These are phyloP conservation scores for Auriscalpium microsporum DNA, from an alignment of 768 basidiomycete species.

Conservation along the genomic window DNA sequence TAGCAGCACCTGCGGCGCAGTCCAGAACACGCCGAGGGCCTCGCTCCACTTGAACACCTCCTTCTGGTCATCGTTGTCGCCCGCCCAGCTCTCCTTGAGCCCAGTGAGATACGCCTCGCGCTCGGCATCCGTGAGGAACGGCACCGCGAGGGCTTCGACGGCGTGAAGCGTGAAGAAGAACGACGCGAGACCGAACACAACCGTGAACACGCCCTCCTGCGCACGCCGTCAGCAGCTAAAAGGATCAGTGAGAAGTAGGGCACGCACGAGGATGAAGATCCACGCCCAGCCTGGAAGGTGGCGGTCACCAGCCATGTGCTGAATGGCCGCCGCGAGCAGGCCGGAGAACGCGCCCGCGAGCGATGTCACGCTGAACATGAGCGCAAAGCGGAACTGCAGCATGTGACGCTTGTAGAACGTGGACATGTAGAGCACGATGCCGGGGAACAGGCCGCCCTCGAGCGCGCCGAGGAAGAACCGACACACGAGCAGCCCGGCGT, in stretches of 20 bases:
- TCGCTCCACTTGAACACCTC: conserved; percentile 53
- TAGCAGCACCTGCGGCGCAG: conserved; percentile 45
- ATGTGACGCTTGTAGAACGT: conserved; percentile 21
- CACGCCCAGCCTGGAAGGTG: conserved; percentile 55
- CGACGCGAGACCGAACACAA: conserved; percentile 42
- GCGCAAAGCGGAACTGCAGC: conserved; percentile 25
- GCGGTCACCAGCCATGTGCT: conserved; percentile 45
- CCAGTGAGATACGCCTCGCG: conserved; percentile 29
- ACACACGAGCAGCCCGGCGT: conserved; percentile 44
- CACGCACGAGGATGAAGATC: conserved; percentile 51
- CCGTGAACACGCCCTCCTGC: conserved; percentile 55
- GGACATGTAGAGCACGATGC: conserved; percentile 20
- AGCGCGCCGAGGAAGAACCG: conserved; percentile 43
- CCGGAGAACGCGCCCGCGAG: conserved; percentile 57
- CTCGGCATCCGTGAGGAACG: conserved; percentile 45
- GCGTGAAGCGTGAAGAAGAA: conserved; percentile 51
- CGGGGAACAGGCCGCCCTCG: conserved; percentile 49
- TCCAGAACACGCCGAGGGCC: conserved; percentile 36
- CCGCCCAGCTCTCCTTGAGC: conserved; percentile 23
- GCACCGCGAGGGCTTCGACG: conserved; percentile 31
- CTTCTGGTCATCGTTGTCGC: conserved; percentile 22
- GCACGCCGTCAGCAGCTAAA: neutral
- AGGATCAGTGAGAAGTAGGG: neutral
- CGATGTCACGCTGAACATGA: conserved; percentile 37
- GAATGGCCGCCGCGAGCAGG: conserved; percentile 50